These are phyloP conservation scores for Thalassiosira sp. DNA, from an alignment of 352 stramenopile genomes.

Conservation along the genomic window DNA sequence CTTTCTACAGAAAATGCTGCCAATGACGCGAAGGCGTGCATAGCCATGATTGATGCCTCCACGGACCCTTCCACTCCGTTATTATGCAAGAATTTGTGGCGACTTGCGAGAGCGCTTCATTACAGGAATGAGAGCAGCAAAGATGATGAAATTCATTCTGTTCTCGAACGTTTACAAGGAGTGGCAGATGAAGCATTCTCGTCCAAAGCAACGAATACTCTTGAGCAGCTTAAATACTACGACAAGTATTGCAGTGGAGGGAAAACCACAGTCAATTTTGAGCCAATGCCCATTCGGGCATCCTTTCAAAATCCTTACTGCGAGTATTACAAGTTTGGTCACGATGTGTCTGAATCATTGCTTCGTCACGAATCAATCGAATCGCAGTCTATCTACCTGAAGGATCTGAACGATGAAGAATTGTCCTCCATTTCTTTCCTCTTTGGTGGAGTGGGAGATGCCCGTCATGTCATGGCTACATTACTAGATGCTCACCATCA, in stretches of 20 bases:
- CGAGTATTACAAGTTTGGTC: conserved; percentile 40
- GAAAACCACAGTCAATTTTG: neutral
- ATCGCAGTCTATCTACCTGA: conserved; percentile 25
- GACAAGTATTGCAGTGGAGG: too few relatives aligned
- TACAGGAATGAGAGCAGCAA: conserved; percentile 8
- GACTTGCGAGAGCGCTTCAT: conserved; percentile 15
- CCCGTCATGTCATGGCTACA: conserved; percentile 23
- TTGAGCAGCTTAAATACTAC: too few relatives aligned
- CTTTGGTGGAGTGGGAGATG: conserved; percentile 38
- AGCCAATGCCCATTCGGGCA: conserved; percentile 15
- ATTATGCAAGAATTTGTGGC: conserved; percentile 24
- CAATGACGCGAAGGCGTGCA: neutral
- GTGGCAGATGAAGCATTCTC: neutral
- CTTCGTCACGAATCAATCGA: conserved; percentile 3
- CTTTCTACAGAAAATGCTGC: neutral
- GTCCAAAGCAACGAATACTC: neutral
- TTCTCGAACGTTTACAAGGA: neutral
- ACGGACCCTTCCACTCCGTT: neutral
- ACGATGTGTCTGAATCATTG: conserved; percentile 27
- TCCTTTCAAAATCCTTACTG: conserved; percentile 32
- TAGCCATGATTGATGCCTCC: too few relatives aligned
- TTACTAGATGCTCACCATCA: conserved; percentile 32
- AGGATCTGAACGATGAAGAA: conserved; percentile 33
- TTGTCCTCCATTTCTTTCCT: conserved; percentile 33
- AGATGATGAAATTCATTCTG: neutral